phyloP scores from a whole-genome alignment of 1,284 basidiomycete genomes.

The Ceratobasidium theobromae region DNA sequence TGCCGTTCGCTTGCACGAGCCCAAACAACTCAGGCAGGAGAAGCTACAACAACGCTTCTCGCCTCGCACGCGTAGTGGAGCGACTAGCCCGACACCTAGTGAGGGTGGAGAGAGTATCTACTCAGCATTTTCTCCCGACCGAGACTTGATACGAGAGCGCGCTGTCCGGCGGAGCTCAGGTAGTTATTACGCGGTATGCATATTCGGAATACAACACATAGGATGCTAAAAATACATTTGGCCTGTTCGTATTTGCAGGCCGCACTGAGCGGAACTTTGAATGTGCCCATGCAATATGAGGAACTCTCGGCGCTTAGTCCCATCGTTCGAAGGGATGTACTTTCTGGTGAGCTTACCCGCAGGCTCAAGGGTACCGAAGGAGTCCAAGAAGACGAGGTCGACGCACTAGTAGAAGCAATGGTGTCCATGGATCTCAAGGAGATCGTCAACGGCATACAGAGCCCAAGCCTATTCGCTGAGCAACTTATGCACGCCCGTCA shows the following conservation, averaged over 20 bases:
- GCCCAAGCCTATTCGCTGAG: conserved; percentile 60
- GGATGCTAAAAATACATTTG: not conserved
- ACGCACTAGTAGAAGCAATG: conserved; percentile 66
- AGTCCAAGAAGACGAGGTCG: conserved; percentile 54
- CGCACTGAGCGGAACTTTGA: conserved; percentile 71
- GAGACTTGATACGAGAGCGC: conserved; percentile 39
- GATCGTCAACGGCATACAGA: conserved; percentile 72
- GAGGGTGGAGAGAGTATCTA: conserved; percentile 64
- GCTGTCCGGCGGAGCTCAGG: conserved; percentile 68
- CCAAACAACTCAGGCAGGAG: conserved; percentile 84
- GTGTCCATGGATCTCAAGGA: conserved; percentile 69
- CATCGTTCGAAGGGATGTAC: conserved; percentile 78
- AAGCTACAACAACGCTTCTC: conserved; percentile 78
- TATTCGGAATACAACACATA: not conserved
- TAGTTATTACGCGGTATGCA: conserved; percentile 73
- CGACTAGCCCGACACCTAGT: conserved; percentile 76
- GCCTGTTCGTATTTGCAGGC: conserved; percentile 50
- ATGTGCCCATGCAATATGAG: conserved; percentile 77
- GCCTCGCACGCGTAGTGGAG: conserved; percentile 71
- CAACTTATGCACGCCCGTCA: conserved; percentile 52
- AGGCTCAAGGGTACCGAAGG: conserved; percentile 60
- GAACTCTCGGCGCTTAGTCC: conserved; percentile 76
- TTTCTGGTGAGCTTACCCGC: conserved; percentile 76
- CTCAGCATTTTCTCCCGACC: conserved; percentile 58
- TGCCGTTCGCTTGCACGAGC: conserved; percentile 85